These are phyloP conservation scores for Chiua virens DNA, from an alignment of 768 basidiomycete genomes.

Conservation along the genomic window DNA sequence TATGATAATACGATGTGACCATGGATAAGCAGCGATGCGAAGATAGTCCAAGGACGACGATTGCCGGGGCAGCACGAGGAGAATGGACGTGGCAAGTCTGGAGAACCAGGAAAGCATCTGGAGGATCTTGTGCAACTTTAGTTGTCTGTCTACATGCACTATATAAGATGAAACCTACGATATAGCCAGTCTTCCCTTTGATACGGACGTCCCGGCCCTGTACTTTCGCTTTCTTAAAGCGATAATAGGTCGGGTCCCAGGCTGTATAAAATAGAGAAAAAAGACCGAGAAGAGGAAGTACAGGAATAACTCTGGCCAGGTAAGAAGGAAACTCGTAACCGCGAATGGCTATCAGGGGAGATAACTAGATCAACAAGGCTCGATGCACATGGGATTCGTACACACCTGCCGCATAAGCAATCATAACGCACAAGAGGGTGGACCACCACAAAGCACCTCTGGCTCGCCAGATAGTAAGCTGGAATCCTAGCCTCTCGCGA, in stretches of 20 bases:
- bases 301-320: slow-evolving; percentile 31
- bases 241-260: slow-evolving; percentile 84
- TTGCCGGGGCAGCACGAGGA: slow-evolving; percentile 45
- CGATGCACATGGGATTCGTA: neutral
- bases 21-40: slow-evolving; percentile 35
- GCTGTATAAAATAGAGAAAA: slow-evolving; percentile 74
- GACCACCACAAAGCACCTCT: slow-evolving; percentile 67
- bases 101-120: slow-evolving; percentile 62
- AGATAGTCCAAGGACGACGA: slow-evolving; percentile 41
- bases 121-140: slow-evolving; percentile 42
- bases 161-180: slow-evolving; percentile 41
- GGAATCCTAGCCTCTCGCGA: slow-evolving; percentile 44
- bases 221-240: slow-evolving; percentile 54
- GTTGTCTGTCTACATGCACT: neutral
- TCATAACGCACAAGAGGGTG: slow-evolving; percentile 44
- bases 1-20: slow-evolving; percentile 35
- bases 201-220: slow-evolving; percentile 75
- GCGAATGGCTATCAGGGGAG: slow-evolving; percentile 17
- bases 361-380: neutral
- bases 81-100: slow-evolving; percentile 49
- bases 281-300: slow-evolving; percentile 50
- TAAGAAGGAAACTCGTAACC: slow-evolving; percentile 19
- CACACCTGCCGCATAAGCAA: slow-evolving; percentile 50
- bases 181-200: slow-evolving; percentile 61
- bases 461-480: slow-evolving; percentile 65